Evolutionary conservation across 805 yeast species (phyloP), one percentile per base, ranked within the genome.

Genomic region (Ogataea henricii): DNA sequence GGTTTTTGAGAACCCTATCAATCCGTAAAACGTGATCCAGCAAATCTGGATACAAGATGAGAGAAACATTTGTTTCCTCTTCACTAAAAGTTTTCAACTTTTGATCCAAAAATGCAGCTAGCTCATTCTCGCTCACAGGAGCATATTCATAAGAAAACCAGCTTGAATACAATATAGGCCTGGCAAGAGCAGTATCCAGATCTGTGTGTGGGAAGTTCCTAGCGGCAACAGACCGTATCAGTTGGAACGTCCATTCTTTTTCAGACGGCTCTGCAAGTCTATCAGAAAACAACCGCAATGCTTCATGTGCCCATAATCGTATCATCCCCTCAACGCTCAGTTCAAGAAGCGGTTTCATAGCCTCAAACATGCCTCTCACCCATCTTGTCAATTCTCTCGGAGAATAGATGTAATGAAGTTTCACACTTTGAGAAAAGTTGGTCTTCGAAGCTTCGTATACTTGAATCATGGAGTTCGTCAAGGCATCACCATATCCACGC

Each of bases 311-410:
- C 89, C 94, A 87, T 0, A 90, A 50, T 35, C 89, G 68, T 0
- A 86, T 62, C 17, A 89, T 62, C 0, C 72, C 76, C 3, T 68
- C 66, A 18, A 82, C 58, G 0, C 65, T 49, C 6, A 72, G 52
- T 12, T 67, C 60, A 12, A 32, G 39, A 6, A 50, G n/a, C 2
- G 63, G 41, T 40, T 49, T 56, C 4, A 62, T 48, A 3, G 62
- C 64, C 42, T 52, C 78, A 39, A 79, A 73, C 1, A 91, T 65
- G n/a, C 96, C 96, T 48, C 86, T 74, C 1, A 81, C 72, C 95
- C 96, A 89, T 48, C 98, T 71, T 0, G 97, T 89, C 12, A 91
- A 72, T 62, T 91, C 98, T 63, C 98, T 81, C 0, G 98, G 98
- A 18, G 95, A 84, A 60, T 85, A 86, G 0, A 88, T 69, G 57